phyloP scores from a whole-genome alignment of 768 basidiomycete genomes.

The Dentipellis sp. region DNA sequence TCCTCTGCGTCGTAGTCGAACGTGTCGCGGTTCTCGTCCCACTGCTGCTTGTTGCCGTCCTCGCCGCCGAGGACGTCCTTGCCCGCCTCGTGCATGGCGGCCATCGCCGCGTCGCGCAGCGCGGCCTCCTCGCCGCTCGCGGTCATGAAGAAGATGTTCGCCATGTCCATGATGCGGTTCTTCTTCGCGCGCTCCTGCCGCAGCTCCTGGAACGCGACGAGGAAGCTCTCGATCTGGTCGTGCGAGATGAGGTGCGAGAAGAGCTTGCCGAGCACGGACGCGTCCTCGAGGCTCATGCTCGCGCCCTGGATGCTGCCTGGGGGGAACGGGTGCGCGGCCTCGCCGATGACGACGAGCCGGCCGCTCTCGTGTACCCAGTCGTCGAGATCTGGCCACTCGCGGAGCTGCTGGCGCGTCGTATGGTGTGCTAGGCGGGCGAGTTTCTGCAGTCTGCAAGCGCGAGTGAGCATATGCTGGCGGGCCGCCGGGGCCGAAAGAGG shows the following conservation, averaged over 20 bases:
- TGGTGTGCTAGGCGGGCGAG: conserved; percentile 11
- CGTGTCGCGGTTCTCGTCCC: conserved; percentile 22
- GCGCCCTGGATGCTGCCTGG: conserved; percentile 24
- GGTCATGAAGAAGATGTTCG: conserved; percentile 14
- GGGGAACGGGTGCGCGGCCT: conserved; percentile 30
- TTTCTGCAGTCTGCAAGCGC: conserved; percentile 10
- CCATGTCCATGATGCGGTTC: conserved; percentile 15
- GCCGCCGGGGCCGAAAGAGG: neutral
- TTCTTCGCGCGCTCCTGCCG: conserved; percentile 21
- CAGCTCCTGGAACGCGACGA: conserved; percentile 26
- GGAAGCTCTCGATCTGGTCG: conserved; percentile 23
- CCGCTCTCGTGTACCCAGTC: conserved; percentile 25
- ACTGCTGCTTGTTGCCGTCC: conserved; percentile 16
- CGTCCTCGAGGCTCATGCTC: conserved; percentile 30
- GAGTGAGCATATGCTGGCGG: neutral
- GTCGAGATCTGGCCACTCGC: conserved; percentile 17
- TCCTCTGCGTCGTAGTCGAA: conserved; percentile 28
- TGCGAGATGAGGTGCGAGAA: conserved; percentile 24
- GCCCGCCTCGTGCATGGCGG: conserved; percentile 12
- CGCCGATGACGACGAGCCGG: conserved; percentile 24
- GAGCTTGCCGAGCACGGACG: conserved; percentile 29
- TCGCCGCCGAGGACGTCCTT: conserved; percentile 14
- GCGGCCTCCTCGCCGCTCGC: conserved; percentile 14
- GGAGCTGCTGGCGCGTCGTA: conserved; percentile 14
- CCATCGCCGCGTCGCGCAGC: conserved; percentile 20